phyloP scores from a whole-genome alignment of 352 stramenopile species.

The Phytophthora pistaciae region DNA sequence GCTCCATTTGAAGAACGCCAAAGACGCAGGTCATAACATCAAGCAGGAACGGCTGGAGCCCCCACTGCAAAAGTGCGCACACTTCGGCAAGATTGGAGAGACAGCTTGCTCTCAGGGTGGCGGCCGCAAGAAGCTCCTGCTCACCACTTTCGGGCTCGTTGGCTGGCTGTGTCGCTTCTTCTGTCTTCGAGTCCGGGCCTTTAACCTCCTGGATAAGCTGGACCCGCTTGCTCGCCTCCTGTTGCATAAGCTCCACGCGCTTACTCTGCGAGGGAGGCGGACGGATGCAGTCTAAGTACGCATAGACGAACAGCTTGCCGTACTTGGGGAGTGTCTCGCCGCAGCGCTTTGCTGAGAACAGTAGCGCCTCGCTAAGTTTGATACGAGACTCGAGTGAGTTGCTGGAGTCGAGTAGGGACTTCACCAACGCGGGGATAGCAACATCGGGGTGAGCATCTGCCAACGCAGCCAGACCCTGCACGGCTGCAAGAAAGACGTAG shows the following conservation, averaged over 20 bases:
- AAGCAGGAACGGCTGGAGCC: slow-evolving; percentile 70
- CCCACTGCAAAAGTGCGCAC: slow-evolving; percentile 76
- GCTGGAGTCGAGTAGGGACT: slow-evolving; percentile 48
- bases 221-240: slow-evolving; percentile 38
- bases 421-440: slow-evolving; percentile 75
- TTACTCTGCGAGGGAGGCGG: slow-evolving; percentile 29
- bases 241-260: slow-evolving; percentile 16
- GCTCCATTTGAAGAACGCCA: slow-evolving; percentile 81
- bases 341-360: slow-evolving; percentile 83
- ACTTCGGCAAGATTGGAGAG: slow-evolving; percentile 91
- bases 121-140: slow-evolving; percentile 45
- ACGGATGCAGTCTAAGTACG: slow-evolving; percentile 83
- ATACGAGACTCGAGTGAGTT: slow-evolving; percentile 76
- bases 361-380: slow-evolving; percentile 85
- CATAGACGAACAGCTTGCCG: slow-evolving; percentile 80
- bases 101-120: slow-evolving; percentile 84
- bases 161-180: slow-evolving; percentile 1
- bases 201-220: slow-evolving; percentile 71
- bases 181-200: background rate
- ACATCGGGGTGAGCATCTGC: slow-evolving; percentile 68
- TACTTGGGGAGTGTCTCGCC: slow-evolving; percentile 79
- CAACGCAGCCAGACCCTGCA: slow-evolving; percentile 76
- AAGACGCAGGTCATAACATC: slow-evolving; percentile 86
- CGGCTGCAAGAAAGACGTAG: slow-evolving; percentile 86
- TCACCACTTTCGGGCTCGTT: slow-evolving; percentile 20